These are phyloP conservation scores for Aspergillus uvarum DNA, from an alignment of 2,329 filamentous ascomycete genomes.

Conservation along the genomic window DNA sequence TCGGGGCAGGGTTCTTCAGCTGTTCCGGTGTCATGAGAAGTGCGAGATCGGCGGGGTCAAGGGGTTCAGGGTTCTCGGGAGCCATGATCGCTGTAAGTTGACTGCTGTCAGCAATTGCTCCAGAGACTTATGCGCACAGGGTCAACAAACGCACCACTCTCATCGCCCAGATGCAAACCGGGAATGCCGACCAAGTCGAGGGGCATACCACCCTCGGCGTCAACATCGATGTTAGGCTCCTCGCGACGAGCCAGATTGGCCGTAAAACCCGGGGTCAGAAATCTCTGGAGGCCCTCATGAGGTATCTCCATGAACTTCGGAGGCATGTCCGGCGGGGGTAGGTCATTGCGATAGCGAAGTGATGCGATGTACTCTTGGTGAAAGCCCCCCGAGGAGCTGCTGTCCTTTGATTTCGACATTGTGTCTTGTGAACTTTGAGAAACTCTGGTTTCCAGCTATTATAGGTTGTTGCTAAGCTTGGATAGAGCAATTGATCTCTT, in stretches of 20 bases:
- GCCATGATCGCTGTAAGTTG: slow-evolving; percentile 71
- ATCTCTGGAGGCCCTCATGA: slow-evolving; percentile 86
- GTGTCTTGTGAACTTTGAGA: background rate
- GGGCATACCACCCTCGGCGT: slow-evolving; percentile 97
- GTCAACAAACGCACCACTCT: slow-evolving; percentile 66
- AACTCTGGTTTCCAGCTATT: background rate
- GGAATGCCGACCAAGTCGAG: slow-evolving; percentile 93
- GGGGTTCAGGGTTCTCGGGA: slow-evolving; percentile 64
- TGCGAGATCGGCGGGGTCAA: slow-evolving; percentile 80
- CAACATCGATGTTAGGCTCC: slow-evolving; percentile 91
- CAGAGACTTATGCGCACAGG: slow-evolving; percentile 1
- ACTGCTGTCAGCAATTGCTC: slow-evolving; percentile 23
- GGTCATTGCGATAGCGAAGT: slow-evolving; percentile 91
- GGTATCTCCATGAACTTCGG: slow-evolving; percentile 97
- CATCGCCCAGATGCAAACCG: slow-evolving; percentile 90
- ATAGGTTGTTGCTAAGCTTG: background rate
- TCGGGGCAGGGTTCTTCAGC: slow-evolving; percentile 77
- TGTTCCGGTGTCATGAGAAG: slow-evolving; percentile 81
- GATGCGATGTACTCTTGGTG: slow-evolving; percentile 98
- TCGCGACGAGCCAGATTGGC: slow-evolving; percentile 87
- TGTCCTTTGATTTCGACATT: slow-evolving; percentile 45
- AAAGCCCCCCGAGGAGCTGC: slow-evolving; percentile 47
- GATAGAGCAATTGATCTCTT: background rate
- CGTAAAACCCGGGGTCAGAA: slow-evolving; percentile 86
- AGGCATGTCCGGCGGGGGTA: slow-evolving; percentile 89